A percentile compares a stretch with the other conserved stretches of the same genome.
These are phyloP conservation scores for Paralagenidium karlingii DNA, from an alignment of 352 stramenopile genomes.

Conservation along the genomic window DNA sequence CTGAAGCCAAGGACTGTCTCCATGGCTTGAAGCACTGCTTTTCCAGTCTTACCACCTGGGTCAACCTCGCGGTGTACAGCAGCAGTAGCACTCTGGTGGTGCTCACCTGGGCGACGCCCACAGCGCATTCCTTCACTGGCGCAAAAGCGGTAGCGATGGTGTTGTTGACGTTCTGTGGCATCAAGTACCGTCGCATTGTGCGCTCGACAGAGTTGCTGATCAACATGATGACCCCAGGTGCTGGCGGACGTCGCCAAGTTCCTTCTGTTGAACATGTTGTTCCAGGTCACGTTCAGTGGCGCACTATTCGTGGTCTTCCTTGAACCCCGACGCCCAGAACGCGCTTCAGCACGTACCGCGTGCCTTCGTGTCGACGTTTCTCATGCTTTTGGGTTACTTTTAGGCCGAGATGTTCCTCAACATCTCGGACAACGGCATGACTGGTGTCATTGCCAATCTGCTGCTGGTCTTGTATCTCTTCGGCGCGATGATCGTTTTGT, in stretches of 20 bases:
- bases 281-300: conserved; percentile 53
- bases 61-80: conserved; percentile 41
- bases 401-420: conserved; percentile 28
- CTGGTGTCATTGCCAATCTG: conserved; percentile 35
- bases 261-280: conserved; percentile 56
- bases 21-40: conserved; percentile 34
- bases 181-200: conserved; percentile 48
- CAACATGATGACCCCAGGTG: conserved; percentile 69
- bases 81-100: conserved; percentile 24
- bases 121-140: conserved; percentile 40
- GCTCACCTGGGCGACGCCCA: conserved; percentile 26
- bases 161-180: conserved; percentile 55
- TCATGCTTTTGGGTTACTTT: conserved; percentile 63
- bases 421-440: too few relatives aligned
- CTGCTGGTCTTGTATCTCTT: conserved; percentile 40
- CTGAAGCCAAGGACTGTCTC: conserved; percentile 36
- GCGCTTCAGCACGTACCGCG: conserved; percentile 48
- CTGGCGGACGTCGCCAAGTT: conserved; percentile 55
- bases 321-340: conserved; percentile 19
- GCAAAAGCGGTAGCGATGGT: conserved; percentile 48
- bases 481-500: conserved; percentile 38
- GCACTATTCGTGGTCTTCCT: conserved; percentile 61
- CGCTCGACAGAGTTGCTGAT: conserved; percentile 44
- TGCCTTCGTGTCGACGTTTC: conserved; percentile 56
- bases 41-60: conserved; percentile 39